A percentile compares a stretch with the other conserved stretches of the same genome.
phyloP scores from a whole-genome alignment of 202 grass and related monocot genomes.

The Zoysia matrella region DNA sequence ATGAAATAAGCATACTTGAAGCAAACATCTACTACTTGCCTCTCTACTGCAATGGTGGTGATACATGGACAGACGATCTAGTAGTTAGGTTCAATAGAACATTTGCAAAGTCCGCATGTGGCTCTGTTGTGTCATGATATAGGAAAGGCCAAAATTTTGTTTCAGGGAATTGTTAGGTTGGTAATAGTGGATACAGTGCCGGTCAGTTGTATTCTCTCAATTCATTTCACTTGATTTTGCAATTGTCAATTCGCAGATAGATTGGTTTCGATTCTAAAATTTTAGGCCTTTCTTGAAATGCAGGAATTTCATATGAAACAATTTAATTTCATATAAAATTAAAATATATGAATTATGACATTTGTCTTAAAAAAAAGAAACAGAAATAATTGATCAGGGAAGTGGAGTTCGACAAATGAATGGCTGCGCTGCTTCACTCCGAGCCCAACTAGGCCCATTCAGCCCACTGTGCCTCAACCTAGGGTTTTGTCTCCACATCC shows the following conservation, averaged over 20 bases:
- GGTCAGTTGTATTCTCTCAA: constrained; percentile 6
- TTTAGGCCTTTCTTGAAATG: background rate
- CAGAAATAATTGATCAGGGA: no score
- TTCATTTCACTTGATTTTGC: background rate
- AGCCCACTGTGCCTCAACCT: background rate
- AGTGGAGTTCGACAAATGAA: no score
- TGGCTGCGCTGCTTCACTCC: no score
- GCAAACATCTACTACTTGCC: no score
- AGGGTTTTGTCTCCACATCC: constrained; percentile 28
- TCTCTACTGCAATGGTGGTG: constrained; percentile 35
- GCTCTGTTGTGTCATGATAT: background rate
- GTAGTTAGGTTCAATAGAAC: constrained; percentile 10
- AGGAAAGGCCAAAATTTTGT: constrained; percentile 48
- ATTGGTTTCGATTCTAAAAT: background rate
- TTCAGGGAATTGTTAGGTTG: constrained; percentile 9
- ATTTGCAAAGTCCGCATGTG: background rate
- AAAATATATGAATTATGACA: no score
- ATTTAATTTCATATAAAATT: no score
- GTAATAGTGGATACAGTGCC: constrained; percentile 32
- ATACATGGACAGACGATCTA: constrained; percentile 27
- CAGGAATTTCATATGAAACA: no score
- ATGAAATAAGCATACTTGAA: no score
- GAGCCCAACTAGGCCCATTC: no score
- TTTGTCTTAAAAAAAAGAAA: no score
- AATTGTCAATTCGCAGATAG: background rate